Conservation (phyloP, 331 rosid species). For the Quercus phellos region DNA sequence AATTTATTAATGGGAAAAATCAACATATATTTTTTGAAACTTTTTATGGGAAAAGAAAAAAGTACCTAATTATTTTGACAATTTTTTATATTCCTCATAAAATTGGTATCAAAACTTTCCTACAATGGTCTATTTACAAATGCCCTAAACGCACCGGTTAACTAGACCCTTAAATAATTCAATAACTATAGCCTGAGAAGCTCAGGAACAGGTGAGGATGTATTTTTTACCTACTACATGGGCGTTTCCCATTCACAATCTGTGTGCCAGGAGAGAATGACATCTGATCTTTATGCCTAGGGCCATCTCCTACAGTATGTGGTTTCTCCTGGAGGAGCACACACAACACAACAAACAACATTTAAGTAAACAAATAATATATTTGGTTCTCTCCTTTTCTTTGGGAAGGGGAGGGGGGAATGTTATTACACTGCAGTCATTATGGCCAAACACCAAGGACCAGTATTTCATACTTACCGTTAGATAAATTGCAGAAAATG, state of each 20-base stretch:
- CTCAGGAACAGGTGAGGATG: neutral
- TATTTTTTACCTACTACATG: constrained; percentile 2
- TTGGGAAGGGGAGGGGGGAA: no score
- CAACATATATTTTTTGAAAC: no score
- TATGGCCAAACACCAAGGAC: neutral
- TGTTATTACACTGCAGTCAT: neutral
- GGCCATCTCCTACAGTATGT: constrained; percentile 30
- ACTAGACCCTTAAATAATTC: neutral
- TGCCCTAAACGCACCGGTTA: no score
- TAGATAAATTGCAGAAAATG: constrained; percentile 34
- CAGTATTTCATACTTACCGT: constrained; percentile 39
- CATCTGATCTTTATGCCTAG: constrained; percentile 20
- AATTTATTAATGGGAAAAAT: neutral
- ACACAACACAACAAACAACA: constrained; percentile 8
- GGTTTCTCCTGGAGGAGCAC: constrained; percentile 44
- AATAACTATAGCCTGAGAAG: neutral
- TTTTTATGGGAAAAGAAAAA: no score
- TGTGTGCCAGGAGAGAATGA: constrained; percentile 32
- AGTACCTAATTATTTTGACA: no score
- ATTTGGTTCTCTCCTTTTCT: neutral
- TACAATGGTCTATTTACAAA: no score
- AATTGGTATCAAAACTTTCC: no score
- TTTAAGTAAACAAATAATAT: neutral
- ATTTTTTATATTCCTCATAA: no score
- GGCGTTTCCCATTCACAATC: constrained; percentile 21